These are phyloP conservation scores for Kentomonas sorsogonicus DNA, from an alignment of 208 protist genomes.

Conservation along the genomic window DNA sequence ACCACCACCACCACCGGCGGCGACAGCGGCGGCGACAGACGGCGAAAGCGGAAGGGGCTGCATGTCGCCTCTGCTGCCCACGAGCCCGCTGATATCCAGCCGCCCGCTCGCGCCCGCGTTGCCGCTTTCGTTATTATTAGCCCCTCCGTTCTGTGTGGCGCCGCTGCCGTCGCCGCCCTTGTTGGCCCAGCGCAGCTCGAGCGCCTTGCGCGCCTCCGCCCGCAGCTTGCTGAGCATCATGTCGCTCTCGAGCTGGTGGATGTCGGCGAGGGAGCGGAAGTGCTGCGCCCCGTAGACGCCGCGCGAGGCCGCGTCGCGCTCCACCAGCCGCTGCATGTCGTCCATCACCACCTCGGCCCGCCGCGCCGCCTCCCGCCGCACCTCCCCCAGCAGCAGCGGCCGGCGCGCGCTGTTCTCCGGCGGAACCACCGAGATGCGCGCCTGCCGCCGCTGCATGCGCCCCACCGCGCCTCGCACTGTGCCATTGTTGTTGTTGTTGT, in stretches of 20 bases:
- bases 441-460: no score
- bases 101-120: no score
- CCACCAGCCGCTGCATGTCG: constrained; percentile 21
- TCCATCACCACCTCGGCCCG: constrained; percentile 22
- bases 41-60: no score
- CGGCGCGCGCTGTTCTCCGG: constrained; percentile 24
- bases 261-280: constrained; percentile 15
- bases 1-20: no score
- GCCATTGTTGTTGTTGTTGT: no score
- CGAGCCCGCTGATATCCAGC: no score
- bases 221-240: constrained; percentile 6
- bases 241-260: constrained; percentile 11
- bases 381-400: constrained; percentile 24
- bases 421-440: constrained; percentile 18
- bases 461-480: no score
- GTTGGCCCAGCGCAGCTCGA: constrained; percentile 20
- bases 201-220: constrained; percentile 7
- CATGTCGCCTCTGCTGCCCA: no score
- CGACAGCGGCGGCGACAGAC: no score
- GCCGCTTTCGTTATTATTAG: no score
- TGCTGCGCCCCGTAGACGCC: constrained; percentile 27
- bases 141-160: no score
- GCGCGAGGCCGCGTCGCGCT: constrained; percentile 30
- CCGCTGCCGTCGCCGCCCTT: no score
- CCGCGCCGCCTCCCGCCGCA: constrained; percentile 23